Evolutionary conservation across 208 protist genomes (phyloP), one percentile per base, ranked within the genome.

Genomic region (Acanthamoeba lenticulata): DNA sequence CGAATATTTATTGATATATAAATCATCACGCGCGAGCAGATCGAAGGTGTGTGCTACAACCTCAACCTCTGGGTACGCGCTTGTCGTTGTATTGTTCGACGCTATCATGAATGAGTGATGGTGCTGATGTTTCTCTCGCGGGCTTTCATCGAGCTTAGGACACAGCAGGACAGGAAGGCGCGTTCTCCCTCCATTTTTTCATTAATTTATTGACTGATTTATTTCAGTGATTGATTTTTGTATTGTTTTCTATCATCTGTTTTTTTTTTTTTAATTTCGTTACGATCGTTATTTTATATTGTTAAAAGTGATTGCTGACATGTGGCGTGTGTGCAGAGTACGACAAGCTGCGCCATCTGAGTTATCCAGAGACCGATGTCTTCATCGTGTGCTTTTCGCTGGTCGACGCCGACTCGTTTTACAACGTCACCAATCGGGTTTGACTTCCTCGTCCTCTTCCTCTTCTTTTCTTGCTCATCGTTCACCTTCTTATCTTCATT

Each of bases 311-410:
- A 21, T 9, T 72, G 32, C 62, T 49, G 45, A n/a, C n/a, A n/a
- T n/a, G 11, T 69, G 60, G 6, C n/a, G 67, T 38, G 38, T 32
- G 9, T 72, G 13, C 32, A 89, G 79, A 89, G 34, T 89, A 89
- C 45, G 79, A 89, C 42, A 89, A 89, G 79, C 79, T 89, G 34
- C 79, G 79, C 19, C 79, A 89, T 34, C 49, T 89, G 49, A 89
- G 79, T 42, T 89, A 89, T 57, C 79, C 79, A 7, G 79, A 89
- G n/a, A 89, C 79, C 17, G 79, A 89, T n/a, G 32, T 89, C 27
- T 89, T 89, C 49, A n/a, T 89, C 45, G 79, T 57, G 9, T 89
- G 79, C 79, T 89, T 89, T 29, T 89, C 79, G 27, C 29, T 89
- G 27, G 79, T 89, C 29, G 79, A 89, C 34, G 15, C 79, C 13